Conservation (phyloP, 768 basidiomycete species). For the Calvatia gigantea region DNA sequence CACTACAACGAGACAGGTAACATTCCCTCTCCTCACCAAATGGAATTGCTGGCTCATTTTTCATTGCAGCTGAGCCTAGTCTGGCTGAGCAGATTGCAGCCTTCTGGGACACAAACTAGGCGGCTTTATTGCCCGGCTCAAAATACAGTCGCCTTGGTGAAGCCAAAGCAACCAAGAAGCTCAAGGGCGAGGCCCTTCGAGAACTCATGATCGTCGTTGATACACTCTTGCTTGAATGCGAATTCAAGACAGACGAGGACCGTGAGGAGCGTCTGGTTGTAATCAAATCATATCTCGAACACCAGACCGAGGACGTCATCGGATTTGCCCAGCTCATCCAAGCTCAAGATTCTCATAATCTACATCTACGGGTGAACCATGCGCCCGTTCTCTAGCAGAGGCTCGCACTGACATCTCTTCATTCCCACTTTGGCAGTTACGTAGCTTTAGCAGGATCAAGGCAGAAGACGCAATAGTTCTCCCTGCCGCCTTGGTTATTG, state of each 20-base stretch:
- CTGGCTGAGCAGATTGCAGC: background rate
- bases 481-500: background rate
- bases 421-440: background rate
- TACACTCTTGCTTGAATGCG: background rate
- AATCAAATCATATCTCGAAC: background rate
- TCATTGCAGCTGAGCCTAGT: background rate
- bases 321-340: background rate
- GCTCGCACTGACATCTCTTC: background rate
- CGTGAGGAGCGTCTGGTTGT: background rate
- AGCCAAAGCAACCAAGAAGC: background rate
- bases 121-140: background rate
- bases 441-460: background rate
- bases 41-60: background rate
- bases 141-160: background rate
- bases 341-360: background rate
- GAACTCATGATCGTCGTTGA: background rate
- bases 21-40: background rate
- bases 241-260: background rate
- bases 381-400: background rate
- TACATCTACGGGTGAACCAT: background rate
- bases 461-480: background rate
- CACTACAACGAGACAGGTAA: background rate
- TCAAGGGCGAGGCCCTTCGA: background rate
- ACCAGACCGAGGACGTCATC: background rate
- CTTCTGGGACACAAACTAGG: background rate